phyloP scores from a whole-genome alignment of 2,329 filamentous ascomycete genomes.

The Monilinia laxa region DNA sequence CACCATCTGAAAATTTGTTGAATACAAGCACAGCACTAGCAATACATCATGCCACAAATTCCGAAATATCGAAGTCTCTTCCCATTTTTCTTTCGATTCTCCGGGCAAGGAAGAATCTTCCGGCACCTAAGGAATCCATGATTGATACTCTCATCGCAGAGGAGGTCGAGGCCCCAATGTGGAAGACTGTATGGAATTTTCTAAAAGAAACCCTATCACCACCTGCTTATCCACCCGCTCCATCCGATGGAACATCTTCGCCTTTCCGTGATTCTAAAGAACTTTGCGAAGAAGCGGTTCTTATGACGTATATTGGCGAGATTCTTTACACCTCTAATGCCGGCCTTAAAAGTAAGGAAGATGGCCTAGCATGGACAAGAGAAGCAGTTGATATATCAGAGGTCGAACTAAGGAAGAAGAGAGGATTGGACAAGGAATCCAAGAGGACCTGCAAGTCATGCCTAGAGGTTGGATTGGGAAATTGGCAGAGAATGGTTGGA shows the following conservation, averaged over 20 bases:
- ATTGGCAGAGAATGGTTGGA: constrained; percentile 81
- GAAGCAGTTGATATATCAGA: constrained; percentile 83
- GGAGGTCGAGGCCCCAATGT: constrained; percentile 29
- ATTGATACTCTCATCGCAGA: constrained; percentile 24
- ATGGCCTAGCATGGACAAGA: constrained; percentile 84
- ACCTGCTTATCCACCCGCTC: constrained; percentile 68
- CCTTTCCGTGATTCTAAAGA: constrained; percentile 64
- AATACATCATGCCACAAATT: constrained; percentile 70
- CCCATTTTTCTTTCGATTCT: constrained; percentile 85
- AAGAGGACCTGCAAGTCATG: constrained; percentile 72
- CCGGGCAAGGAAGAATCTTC: constrained; percentile 67
- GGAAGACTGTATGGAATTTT: constrained; percentile 36
- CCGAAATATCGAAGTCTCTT: constrained; percentile 66
- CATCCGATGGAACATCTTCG: constrained; percentile 65
- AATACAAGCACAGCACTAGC: constrained; percentile 74
- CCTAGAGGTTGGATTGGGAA: constrained; percentile 70
- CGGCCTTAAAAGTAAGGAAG: constrained; percentile 50
- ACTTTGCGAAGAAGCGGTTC: constrained; percentile 78
- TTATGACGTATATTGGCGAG: constrained; percentile 91
- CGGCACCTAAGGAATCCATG: constrained; percentile 39
- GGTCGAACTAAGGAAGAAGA: constrained; percentile 54
- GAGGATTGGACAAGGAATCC: constrained; percentile 39
- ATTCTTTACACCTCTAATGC: constrained; percentile 72
- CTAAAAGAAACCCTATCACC: constrained; percentile 43
- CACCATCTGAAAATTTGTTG: constrained; percentile 71